Evolutionary conservation across 768 basidiomycete genomes (phyloP), one percentile per base, ranked within the genome.

Genomic region (Panellus pusillus): DNA sequence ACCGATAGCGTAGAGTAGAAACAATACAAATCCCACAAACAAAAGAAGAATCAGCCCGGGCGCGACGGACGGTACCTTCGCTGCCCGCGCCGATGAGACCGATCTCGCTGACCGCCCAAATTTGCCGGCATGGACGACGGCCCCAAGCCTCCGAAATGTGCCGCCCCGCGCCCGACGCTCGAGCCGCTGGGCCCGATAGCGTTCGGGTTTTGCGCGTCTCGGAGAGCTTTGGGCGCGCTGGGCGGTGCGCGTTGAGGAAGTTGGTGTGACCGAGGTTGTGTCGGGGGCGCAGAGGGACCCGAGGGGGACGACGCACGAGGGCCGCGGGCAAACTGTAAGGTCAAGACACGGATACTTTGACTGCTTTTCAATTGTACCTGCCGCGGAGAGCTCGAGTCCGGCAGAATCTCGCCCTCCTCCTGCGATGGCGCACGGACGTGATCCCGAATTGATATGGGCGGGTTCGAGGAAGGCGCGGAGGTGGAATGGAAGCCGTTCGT

Each of bases 191-290:
- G 24, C 24, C 38, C 32, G 8, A 18, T 18, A 1, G 45, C 50
- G 17, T 35, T 44, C 3, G 55, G 31, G 13, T 38, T 47, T 38
- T 58, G 57, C 50, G 59, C 59, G 32, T 60, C 59, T 3, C 59
- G 54, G 9, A 60, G 48, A n/a, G 59, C 59, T 47, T 56, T 60
- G 6, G 59, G 59, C 14, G 54, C 59, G 39, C 54, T 60, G 39
- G 59, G 59, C 39, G 59, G 59, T 17, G 39, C 17, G 14, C 59
- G 59, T 31, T 47, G 48, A 20, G 32, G 9, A 14, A 47, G 27
- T 41, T 55, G 48, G 35, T 60, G 44, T 18, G 59, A 60, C 20
- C 59, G 59, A 11, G 59, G 59, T 47, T 60, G 59, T 32, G 59
- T 60, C 27, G 59, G 59, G 2, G 54, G 58, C n/a, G 39, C 45